Percentiles rank a stretch among this genome's conserved stretches.
phyloP scores from a whole-genome alignment of 2,329 filamentous ascomycete genomes.

The Cyclaneusma minus region DNA sequence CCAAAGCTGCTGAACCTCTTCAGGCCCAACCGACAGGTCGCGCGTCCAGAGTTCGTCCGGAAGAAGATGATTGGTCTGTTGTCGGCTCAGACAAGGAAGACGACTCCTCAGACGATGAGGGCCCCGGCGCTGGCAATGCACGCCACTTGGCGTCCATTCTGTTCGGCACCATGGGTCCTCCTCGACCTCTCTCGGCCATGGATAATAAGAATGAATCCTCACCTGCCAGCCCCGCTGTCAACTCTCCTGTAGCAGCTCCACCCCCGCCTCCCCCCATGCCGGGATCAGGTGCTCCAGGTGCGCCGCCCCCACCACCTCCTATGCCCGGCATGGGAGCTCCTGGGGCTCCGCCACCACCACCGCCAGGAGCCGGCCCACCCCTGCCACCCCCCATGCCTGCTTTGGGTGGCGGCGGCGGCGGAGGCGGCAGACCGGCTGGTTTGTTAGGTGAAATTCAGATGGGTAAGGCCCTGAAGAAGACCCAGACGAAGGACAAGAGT shows the following conservation, averaged over 20 bases:
- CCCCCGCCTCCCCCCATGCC: conserved; percentile 21
- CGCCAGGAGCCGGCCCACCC: conserved; percentile 9
- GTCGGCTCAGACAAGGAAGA: conserved; percentile 64
- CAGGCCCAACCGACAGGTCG: conserved; percentile 26
- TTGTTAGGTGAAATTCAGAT: conserved; percentile 73
- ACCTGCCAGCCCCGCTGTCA: conserved; percentile 23
- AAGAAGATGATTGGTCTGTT: conserved; percentile 69
- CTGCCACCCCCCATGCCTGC: conserved; percentile 18
- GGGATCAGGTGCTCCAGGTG: conserved; percentile 16
- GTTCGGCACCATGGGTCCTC: conserved; percentile 93
- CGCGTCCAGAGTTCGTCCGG: conserved; percentile 39
- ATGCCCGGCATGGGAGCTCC: conserved; percentile 25
- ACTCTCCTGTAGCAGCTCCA: conserved; percentile 19
- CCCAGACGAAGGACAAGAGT: conserved; percentile 79
- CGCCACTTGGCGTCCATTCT: conserved; percentile 88
- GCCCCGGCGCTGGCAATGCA: conserved; percentile 66
- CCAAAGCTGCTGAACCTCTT: conserved; percentile 27
- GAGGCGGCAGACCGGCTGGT: conserved; percentile 36
- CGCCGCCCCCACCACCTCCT: conserved; percentile 27
- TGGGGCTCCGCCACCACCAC: conserved; percentile 25
- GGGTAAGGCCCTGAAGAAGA: conserved; percentile 71
- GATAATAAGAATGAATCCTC: conserved; percentile 46
- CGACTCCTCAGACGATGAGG: conserved; percentile 60
- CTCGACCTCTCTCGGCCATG: conserved; percentile 71
- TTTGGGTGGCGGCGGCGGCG: conserved; percentile 16